Percentiles rank a stretch among this genome's conserved stretches.
These are phyloP conservation scores for Capronia americana DNA, from an alignment of 2,329 filamentous ascomycete genomes.

Conservation along the genomic window DNA sequence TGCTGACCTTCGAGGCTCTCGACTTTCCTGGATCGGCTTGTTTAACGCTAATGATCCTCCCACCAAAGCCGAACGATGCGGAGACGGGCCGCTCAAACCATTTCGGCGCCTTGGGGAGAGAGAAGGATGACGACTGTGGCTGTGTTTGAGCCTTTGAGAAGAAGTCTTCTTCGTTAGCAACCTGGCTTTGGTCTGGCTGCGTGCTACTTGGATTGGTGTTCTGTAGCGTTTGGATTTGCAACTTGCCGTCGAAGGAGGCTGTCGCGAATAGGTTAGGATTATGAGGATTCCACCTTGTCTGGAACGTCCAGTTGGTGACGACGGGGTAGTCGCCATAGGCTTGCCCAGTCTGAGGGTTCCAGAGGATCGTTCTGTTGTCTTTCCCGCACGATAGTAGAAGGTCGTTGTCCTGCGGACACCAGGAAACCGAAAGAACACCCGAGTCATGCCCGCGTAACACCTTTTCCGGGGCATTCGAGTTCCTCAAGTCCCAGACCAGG, in stretches of 20 bases:
- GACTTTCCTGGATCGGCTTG: conserved; percentile 67
- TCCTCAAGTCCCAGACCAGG: conserved; percentile 90
- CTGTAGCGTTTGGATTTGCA: conserved; percentile 89
- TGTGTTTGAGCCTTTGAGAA: conserved; percentile 92
- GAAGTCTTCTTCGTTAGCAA: conserved; percentile 90
- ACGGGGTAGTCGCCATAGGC: conserved; percentile 91
- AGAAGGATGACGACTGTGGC: conserved; percentile 88
- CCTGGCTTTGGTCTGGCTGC: conserved; percentile 69
- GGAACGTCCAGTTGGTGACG: conserved; percentile 99
- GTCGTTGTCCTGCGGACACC: conserved; percentile 90
- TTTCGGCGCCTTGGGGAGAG: conserved; percentile 80
- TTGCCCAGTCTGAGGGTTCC: conserved; percentile 93
- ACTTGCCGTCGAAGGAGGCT: conserved; percentile 96
- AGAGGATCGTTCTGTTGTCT: conserved; percentile 92
- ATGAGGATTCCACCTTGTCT: conserved; percentile 89
- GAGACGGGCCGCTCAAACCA: conserved; percentile 88
- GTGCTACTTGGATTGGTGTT: conserved; percentile 83
- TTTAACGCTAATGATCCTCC: conserved; percentile 81
- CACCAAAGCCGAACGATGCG: conserved; percentile 93
- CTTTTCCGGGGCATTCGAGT: conserved; percentile 89
- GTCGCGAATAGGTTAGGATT: conserved; percentile 93
- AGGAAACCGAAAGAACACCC: conserved; percentile 90
- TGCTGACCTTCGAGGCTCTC: conserved; percentile 74
- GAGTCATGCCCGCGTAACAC: conserved; percentile 91
- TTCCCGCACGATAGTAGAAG: conserved; percentile 92